A percentile compares a stretch with the other conserved stretches of the same genome.
phyloP scores from a whole-genome alignment of 352 stramenopile species.

The Blastocystis sp. region DNA sequence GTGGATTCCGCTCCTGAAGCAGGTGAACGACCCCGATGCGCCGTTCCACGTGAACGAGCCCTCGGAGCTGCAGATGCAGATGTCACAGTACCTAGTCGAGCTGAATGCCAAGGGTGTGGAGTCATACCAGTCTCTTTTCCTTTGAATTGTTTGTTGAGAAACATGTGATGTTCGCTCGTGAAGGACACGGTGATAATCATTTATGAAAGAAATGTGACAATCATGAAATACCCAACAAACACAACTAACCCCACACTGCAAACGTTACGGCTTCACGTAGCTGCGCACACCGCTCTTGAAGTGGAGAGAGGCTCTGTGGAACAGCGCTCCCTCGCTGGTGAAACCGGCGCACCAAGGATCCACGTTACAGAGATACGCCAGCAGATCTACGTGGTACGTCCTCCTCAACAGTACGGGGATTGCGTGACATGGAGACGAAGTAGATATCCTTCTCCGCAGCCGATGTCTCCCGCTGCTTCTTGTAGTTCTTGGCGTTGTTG shows the following conservation, averaged over 20 bases:
- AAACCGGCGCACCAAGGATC: constrained; percentile 24
- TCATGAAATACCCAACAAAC: too few relatives aligned
- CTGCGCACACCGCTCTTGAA: not conserved
- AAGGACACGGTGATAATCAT: too few relatives aligned
- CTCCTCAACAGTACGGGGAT: not conserved
- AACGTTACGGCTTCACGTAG: not conserved
- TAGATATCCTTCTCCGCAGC: not conserved
- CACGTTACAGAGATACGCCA: not conserved
- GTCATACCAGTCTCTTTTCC: not conserved
- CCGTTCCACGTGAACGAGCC: not conserved
- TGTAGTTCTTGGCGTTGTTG: not conserved
- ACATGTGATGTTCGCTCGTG: too few relatives aligned
- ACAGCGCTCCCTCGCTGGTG: not conserved
- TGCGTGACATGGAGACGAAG: not conserved
- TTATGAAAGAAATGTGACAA: too few relatives aligned
- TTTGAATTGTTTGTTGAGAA: constrained; percentile 3
- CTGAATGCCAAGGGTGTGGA: constrained; percentile 9
- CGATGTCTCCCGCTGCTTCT: not conserved
- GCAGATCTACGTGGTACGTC: not conserved
- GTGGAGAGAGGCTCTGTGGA: not conserved
- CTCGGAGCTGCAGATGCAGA: not conserved
- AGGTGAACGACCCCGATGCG: not conserved
- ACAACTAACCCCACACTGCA: too few relatives aligned
- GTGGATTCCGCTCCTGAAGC: not conserved
- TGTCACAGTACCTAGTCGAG: not conserved